phyloP scores from a whole-genome alignment of 2,329 filamentous ascomycete genomes.

The Aspergillus alliaceus region DNA sequence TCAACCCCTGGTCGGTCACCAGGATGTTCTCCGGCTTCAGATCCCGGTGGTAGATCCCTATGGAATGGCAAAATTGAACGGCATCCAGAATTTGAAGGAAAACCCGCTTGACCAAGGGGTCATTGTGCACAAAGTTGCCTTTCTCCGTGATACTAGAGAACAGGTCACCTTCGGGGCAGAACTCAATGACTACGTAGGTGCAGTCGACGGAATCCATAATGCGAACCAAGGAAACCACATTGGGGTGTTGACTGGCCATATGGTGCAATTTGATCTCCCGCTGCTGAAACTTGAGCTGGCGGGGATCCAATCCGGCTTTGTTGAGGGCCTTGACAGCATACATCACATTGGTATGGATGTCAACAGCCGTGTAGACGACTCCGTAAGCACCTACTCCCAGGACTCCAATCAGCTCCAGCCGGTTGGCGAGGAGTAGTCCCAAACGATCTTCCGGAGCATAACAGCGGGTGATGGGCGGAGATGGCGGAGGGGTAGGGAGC shows the following conservation, averaged over 20 bases:
- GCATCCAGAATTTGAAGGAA: constrained; percentile 97
- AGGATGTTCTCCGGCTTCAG: constrained; percentile 98
- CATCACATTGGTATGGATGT: constrained; percentile 74
- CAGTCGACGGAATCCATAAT: constrained; percentile 90
- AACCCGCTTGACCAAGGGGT: constrained; percentile 78
- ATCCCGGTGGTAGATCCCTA: constrained; percentile 95
- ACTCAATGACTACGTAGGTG: constrained; percentile 95
- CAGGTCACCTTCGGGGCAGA: constrained; percentile 92
- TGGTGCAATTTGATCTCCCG: constrained; percentile 92
- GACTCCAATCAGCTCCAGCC: constrained; percentile 79
- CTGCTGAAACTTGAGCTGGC: constrained; percentile 87
- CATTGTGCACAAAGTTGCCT: constrained; percentile 89
- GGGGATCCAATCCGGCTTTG: constrained; percentile 85
- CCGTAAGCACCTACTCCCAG: constrained; percentile 94
- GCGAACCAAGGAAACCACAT: constrained; percentile 90
- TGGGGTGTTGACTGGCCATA: constrained; percentile 81
- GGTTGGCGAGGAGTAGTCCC: constrained; percentile 78
- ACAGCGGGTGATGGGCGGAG: constrained; percentile 50
- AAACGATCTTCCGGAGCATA: constrained; percentile 78
- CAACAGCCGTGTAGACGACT: constrained; percentile 87
- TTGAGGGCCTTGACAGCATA: constrained; percentile 97
- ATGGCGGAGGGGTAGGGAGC: constrained; percentile 48
- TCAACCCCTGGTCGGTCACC: constrained; percentile 82
- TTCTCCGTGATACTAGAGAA: constrained; percentile 97
- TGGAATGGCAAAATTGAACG: constrained; percentile 88